Percentiles rank a stretch among this genome's conserved stretches.
phyloP scores from a whole-genome alignment of 164 flowering plant species.

The Aristolochia fimbriata region DNA sequence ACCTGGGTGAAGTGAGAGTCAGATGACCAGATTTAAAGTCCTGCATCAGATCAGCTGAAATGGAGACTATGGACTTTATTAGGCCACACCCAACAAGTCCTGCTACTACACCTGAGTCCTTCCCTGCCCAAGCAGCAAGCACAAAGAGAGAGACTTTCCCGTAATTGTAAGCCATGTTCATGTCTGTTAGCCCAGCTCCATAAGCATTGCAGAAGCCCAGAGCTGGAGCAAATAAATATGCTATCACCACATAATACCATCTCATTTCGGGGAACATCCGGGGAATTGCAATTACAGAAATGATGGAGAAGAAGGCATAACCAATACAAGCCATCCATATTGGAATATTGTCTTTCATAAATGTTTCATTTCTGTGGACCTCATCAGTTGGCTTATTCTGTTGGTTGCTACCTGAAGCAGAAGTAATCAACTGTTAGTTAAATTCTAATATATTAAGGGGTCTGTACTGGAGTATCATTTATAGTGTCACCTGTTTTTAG shows the following conservation, averaged over 20 bases:
- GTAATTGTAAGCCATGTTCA: conserved; percentile 84
- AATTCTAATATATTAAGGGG: too few relatives aligned
- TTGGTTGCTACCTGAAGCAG: conserved; percentile 25
- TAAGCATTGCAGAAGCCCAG: conserved; percentile 93
- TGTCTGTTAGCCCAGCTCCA: conserved; percentile 86
- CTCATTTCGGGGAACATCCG: conserved; percentile 69
- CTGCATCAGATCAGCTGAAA: conserved; percentile 83
- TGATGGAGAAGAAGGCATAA: conserved; percentile 38
- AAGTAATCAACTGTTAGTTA: conserved; percentile 2
- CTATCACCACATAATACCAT: conserved; percentile 72
- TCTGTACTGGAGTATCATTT: background rate
- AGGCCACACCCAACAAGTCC: conserved; percentile 89
- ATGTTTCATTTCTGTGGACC: conserved; percentile 43
- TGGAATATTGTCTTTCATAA: conserved; percentile 64
- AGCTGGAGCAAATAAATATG: conserved; percentile 73
- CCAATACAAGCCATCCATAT: conserved; percentile 57
- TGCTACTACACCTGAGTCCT: conserved; percentile 64
- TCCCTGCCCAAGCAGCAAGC: conserved; percentile 57
- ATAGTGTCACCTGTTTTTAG: conserved; percentile 27
- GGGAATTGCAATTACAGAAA: conserved; percentile 70
- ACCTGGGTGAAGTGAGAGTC: conserved; percentile 77
- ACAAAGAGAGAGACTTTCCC: conserved; percentile 86
- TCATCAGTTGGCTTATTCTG: conserved; percentile 28
- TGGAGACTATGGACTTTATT: conserved; percentile 64
- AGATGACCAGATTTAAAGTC: conserved; percentile 88